Evolutionary conservation across 2,329 filamentous ascomycete species (phyloP).

Genomic region (Metarhizium guizhouense): DNA sequence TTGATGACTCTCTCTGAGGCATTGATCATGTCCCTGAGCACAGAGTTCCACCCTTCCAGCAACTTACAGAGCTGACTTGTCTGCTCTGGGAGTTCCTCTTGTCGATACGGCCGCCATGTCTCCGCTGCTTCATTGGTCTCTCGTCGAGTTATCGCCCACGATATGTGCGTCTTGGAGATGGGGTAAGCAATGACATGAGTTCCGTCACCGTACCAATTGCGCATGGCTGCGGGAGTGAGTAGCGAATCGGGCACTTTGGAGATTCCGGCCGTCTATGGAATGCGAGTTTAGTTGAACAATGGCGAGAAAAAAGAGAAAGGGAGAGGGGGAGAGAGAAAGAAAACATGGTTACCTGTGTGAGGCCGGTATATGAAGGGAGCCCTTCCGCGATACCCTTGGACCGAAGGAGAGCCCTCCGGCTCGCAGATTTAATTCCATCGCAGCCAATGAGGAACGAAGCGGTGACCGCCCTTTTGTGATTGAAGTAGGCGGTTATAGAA

Average conservation of each 20-base stretch:
- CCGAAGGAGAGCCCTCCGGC: constrained; percentile 9
- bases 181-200: constrained; percentile 16
- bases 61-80: constrained; percentile 9
- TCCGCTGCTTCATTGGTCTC: constrained; percentile 13
- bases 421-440: constrained; percentile 15
- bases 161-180: constrained; percentile 10
- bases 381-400: constrained; percentile 9
- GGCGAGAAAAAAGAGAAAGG: neutral
- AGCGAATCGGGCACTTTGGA: constrained; percentile 10
- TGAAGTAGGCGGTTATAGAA: constrained; percentile 14
- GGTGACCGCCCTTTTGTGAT: constrained; percentile 9
- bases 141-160: constrained; percentile 16
- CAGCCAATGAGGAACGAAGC: constrained; percentile 16
- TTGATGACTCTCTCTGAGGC: constrained; percentile 15
- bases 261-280: constrained; percentile 13
- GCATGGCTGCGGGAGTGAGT: constrained; percentile 6
- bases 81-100: constrained; percentile 10
- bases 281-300: neutral
- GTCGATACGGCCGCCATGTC: constrained; percentile 14
- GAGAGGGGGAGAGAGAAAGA: no score
- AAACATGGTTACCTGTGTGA: constrained; percentile 7
- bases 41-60: constrained; percentile 11
- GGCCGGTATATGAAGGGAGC: constrained; percentile 13
- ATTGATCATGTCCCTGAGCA: constrained; percentile 10
- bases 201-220: constrained; percentile 17